Base-by-base conservation (phyloP, 352 stramenopile genomes). In the Globisporangium takayamanum region DNA sequence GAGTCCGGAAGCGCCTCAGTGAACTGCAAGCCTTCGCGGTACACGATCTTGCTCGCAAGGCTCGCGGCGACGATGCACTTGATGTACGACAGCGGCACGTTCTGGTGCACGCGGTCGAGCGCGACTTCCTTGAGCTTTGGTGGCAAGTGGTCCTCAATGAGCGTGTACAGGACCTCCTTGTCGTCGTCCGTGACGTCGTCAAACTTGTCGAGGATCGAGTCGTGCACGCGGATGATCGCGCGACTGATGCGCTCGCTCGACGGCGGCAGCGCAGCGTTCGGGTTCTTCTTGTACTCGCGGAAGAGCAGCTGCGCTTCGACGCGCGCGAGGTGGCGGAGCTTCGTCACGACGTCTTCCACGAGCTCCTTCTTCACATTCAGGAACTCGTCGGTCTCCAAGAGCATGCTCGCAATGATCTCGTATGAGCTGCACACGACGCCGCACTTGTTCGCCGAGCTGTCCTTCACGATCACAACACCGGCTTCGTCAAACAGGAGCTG, bases 301-400 rank as follows among this genome's bases (percentile, higher is more conserved):
- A 99, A 99, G 3, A 99, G 78, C 42, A 99, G 78, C 69, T 99
- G 87, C 26, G 96, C 97, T 61, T 99, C 96, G 48, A 98, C 73
- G 37, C 94, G 83, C 10, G 95, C 96, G 53, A 98, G 69, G 44
- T 94, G 66, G 42, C 95, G 84, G 3, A 99, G 76, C 72, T 98
- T 98, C 37, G 92, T 88, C 5, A 99, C 78, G 22, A 99, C 96
- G 66, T 99, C 87, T 1, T 80, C 64, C 2, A 99, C 97, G 33
- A 95, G 69, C 59, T 92, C 84, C 53, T 93, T 80, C 76, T 99
- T 99, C 64, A 98, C 89, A 46, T 90, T 81, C 62, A 97, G 76
- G 74, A 99, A 99, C 73, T 99, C 94, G 47, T 98, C 83, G 45
- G 97, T 97, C 64, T 89, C 86, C 10, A 99, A 72, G 16, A 99